A percentile compares a stretch with the other conserved stretches of the same genome.
phyloP scores from a whole-genome alignment of 768 basidiomycete species.

The Clathrus columnatus region DNA sequence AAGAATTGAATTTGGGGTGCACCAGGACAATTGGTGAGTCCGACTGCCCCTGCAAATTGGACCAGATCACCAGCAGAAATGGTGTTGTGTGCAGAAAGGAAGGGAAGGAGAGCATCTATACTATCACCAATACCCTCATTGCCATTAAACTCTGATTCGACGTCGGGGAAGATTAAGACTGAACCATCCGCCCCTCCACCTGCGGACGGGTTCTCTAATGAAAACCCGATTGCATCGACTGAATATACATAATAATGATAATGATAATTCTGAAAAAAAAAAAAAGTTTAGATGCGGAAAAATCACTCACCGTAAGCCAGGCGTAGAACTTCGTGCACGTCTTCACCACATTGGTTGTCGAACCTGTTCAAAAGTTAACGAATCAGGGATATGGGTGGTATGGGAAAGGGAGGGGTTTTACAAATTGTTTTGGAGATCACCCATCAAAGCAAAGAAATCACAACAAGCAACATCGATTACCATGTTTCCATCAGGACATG shows the following conservation, averaged over 20 bases:
- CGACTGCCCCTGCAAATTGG: slow-evolving; percentile 38
- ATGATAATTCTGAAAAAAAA: background rate
- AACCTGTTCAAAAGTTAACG: slow-evolving; percentile 13
- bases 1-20: slow-evolving; percentile 36
- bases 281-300: too few relatives aligned
- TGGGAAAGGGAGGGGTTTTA: background rate
- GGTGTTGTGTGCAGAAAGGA: slow-evolving; percentile 20
- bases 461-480: slow-evolving; percentile 2
- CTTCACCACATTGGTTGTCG: slow-evolving; percentile 28
- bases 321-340: slow-evolving; percentile 24
- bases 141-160: slow-evolving; percentile 18
- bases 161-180: slow-evolving; percentile 16
- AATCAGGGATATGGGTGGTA: background rate
- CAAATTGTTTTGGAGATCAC: slow-evolving; percentile 9
- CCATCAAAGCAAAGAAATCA: slow-evolving; percentile 4
- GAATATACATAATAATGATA: background rate
- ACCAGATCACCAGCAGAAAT: slow-evolving; percentile 25
- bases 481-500: slow-evolving; percentile 21
- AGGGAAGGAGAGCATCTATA: slow-evolving; percentile 9
- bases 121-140: slow-evolving; percentile 14
- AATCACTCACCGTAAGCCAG: slow-evolving; percentile 17
- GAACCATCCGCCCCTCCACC: slow-evolving; percentile 22
- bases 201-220: background rate
- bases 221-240: slow-evolving; percentile 7
- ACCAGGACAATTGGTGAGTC: slow-evolving; percentile 34